Conservation (phyloP, 768 basidiomycete species). For the Cyclocybe aegerita region DNA sequence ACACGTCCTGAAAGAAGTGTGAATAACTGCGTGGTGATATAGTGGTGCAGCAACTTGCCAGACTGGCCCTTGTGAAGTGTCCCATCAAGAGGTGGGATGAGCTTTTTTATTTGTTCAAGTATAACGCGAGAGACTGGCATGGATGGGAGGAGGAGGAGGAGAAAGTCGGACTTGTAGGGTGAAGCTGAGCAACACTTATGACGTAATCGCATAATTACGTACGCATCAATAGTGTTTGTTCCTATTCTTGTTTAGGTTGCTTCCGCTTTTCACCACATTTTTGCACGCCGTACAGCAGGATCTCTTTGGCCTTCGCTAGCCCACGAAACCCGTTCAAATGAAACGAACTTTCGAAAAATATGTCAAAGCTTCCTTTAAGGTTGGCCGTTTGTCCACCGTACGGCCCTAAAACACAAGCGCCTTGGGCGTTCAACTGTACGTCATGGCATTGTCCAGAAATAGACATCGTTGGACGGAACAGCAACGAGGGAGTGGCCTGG, state of each 20-base stretch:
- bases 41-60: constrained; percentile 40
- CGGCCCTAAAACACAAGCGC: not conserved
- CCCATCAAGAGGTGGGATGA: constrained; percentile 90
- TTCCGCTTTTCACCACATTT: too few species aligned
- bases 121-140: constrained; percentile 67
- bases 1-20: constrained; percentile 65
- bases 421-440: too few species aligned
- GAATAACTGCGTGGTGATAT: not conserved
- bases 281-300: too few species aligned
- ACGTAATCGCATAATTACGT: not conserved
- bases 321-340: too few species aligned
- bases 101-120: constrained; percentile 69
- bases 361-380: not conserved
- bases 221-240: not conserved
- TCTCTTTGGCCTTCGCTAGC: too few species aligned
- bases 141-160: constrained; percentile 1
- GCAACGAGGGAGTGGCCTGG: not conserved
- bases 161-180: not conserved
- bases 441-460: constrained; percentile 11
- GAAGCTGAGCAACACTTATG: not conserved
- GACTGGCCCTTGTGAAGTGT: constrained; percentile 95
- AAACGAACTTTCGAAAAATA: too few species aligned
- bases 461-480: not conserved
- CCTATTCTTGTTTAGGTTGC: too few species aligned
- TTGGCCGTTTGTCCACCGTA: not conserved